Conservation (phyloP, 2,329 filamentous ascomycete species). For the Aspergillus ruber region DNA sequence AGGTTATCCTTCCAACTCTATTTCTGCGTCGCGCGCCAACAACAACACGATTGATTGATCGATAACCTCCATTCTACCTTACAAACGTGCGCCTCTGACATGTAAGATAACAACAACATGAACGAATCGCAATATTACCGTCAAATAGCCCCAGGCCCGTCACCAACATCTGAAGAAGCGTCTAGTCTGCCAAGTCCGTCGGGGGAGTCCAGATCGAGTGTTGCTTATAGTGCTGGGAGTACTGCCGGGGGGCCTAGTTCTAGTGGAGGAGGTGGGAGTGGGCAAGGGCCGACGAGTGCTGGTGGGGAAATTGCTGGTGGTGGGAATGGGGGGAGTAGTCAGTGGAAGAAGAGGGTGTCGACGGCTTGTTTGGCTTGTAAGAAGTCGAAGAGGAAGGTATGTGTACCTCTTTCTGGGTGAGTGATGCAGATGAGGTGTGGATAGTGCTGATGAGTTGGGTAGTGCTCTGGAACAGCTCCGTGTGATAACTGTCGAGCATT, state of each 20-base stretch:
- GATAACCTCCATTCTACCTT: no score
- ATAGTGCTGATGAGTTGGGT: background rate
- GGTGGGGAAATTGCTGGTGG: background rate
- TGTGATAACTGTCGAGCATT: slow-evolving; percentile 35
- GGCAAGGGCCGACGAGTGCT: slow-evolving; percentile 1
- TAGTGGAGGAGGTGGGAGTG: slow-evolving; percentile 1
- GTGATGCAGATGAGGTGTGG: background rate
- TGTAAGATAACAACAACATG: slow-evolving; percentile 9
- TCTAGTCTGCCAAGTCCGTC: slow-evolving; percentile 4
- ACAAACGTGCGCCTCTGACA: no score
- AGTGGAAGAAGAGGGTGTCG: slow-evolving; percentile 33
- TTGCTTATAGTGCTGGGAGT: background rate
- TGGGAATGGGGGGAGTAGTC: background rate
- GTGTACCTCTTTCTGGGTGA: background rate
- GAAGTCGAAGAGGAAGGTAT: slow-evolving; percentile 35
- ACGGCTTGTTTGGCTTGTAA: slow-evolving; percentile 36
- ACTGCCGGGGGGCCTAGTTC: background rate
- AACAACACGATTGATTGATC: no score
- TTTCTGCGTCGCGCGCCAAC: no score
- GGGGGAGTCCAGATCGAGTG: background rate
- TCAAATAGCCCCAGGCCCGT: slow-evolving; percentile 19
- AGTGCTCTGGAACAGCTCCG: slow-evolving; percentile 33
- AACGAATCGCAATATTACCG: slow-evolving; percentile 16
- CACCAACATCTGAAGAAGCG: slow-evolving; percentile 10
- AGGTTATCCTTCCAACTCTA: no score